phyloP scores from a whole-genome alignment of 2,329 filamentous ascomycete species.

The Fusarium camptoceras region DNA sequence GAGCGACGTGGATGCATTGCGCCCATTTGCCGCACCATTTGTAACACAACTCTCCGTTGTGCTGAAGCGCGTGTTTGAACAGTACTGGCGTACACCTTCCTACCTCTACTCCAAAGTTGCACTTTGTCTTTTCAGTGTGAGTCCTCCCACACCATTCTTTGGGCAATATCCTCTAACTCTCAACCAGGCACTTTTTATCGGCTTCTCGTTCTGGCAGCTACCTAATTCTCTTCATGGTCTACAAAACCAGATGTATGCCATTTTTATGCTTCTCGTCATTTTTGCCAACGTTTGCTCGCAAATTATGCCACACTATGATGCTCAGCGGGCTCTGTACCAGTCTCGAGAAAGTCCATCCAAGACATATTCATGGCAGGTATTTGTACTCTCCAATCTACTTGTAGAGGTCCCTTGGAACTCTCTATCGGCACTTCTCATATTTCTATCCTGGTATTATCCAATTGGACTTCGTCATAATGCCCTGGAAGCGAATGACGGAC shows the following conservation, averaged over 20 bases:
- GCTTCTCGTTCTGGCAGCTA: conserved; percentile 74
- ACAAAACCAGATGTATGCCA: conserved; percentile 77
- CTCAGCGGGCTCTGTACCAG: conserved; percentile 76
- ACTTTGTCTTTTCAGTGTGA: conserved; percentile 32
- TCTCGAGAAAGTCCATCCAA: conserved; percentile 75
- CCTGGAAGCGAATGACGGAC: conserved; percentile 58
- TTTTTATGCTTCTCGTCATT: conserved; percentile 66
- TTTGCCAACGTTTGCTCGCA: neutral
- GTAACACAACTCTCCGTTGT: conserved; percentile 50
- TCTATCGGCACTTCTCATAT: conserved; percentile 72
- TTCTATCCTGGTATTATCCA: conserved; percentile 77
- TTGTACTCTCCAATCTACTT: conserved; percentile 73
- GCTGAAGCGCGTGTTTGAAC: conserved; percentile 49
- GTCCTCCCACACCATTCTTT: neutral
- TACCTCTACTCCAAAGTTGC: conserved; percentile 70
- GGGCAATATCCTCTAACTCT: neutral
- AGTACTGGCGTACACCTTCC: conserved; percentile 58
- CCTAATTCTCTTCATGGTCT: conserved; percentile 70
- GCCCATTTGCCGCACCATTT: conserved; percentile 46
- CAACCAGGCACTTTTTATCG: conserved; percentile 53
- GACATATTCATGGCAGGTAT: conserved; percentile 74
- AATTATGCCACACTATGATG: conserved; percentile 75
- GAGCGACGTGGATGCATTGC: conserved; percentile 10
- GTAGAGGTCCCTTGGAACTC: conserved; percentile 80
- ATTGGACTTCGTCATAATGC: conserved; percentile 73